These are phyloP conservation scores for Umbelopsis sp. DNA, from an alignment of 192 early-diverging fungal genomes.

Conservation along the genomic window DNA sequence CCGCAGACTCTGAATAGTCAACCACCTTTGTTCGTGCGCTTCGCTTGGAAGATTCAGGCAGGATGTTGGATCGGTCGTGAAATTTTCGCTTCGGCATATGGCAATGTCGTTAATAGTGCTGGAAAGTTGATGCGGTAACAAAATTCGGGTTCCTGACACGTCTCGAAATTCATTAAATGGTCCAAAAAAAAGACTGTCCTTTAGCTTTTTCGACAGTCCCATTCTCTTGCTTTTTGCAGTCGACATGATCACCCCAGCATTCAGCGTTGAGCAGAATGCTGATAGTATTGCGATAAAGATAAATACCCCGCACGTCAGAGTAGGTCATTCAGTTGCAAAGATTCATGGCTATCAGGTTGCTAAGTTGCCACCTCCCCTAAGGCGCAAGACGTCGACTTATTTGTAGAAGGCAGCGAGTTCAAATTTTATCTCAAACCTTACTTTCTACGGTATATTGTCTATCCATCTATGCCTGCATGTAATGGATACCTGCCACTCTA, in stretches of 20 bases:
- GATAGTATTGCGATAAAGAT: constrained; percentile 74
- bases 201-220: background rate
- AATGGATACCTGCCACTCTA: background rate
- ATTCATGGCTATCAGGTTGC: background rate
- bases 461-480: background rate
- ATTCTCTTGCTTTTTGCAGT: background rate
- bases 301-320: constrained; percentile 82
- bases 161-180: background rate
- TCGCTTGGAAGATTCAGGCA: constrained; percentile 10
- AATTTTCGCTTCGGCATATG: background rate
- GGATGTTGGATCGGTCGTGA: background rate
- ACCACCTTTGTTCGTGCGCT: background rate
- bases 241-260: constrained; percentile 93
- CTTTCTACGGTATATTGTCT: constrained; percentile 71
- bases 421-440: constrained; percentile 90
- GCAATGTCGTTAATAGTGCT: too few species aligned
- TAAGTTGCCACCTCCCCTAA: constrained; percentile 34
- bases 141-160: background rate
- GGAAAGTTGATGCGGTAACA: too few species aligned
- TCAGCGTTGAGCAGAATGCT: constrained; percentile 79
- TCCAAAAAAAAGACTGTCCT: background rate
- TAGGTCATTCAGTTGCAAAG: constrained; percentile 13
- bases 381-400: constrained; percentile 86
- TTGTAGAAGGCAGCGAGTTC: constrained; percentile 82
- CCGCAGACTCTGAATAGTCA: constrained; percentile 3